A percentile compares a stretch with the other conserved stretches of the same genome.
These are phyloP conservation scores for Kwoniella dendrophila DNA, from an alignment of 768 basidiomycete genomes.

Conservation along the genomic window DNA sequence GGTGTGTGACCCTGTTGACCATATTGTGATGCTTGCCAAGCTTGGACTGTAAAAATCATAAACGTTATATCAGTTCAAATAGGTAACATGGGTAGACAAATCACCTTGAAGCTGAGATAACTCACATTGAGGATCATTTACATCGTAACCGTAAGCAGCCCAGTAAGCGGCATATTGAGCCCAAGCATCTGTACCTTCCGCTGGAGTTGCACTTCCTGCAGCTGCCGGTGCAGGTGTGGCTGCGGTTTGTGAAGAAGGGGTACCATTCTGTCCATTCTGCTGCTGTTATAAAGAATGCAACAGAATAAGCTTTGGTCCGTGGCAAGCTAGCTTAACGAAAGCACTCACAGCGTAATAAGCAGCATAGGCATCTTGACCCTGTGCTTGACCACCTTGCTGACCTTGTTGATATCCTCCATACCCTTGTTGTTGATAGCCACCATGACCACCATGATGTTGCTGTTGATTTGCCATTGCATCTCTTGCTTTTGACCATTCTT, in stretches of 20 bases:
- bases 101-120: not conserved
- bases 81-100: not conserved
- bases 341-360: conserved; percentile 46
- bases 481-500: conserved; percentile 81
- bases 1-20: conserved; percentile 38
- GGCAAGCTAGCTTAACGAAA: not conserved
- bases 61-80: not conserved
- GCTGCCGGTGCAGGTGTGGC: conserved; percentile 31
- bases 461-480: conserved; percentile 23
- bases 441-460: conserved; percentile 30
- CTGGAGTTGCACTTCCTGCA: conserved; percentile 35
- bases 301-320: conserved; percentile 4
- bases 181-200: conserved; percentile 42
- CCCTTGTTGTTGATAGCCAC: conserved; percentile 43
- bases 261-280: conserved; percentile 31
- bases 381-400: conserved; percentile 16
- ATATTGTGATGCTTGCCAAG: conserved; percentile 52
- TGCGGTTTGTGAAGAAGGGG: conserved; percentile 23
- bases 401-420: conserved; percentile 45
- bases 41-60: conserved; percentile 43
- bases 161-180: conserved; percentile 54
- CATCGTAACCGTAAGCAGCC: conserved; percentile 55
- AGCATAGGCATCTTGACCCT: conserved; percentile 40
- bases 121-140: conserved; percentile 55
- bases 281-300: not conserved